Evolutionary conservation across 2,329 filamentous ascomycete species (phyloP).

Genomic region (Sphaerostilbella broomeana): DNA sequence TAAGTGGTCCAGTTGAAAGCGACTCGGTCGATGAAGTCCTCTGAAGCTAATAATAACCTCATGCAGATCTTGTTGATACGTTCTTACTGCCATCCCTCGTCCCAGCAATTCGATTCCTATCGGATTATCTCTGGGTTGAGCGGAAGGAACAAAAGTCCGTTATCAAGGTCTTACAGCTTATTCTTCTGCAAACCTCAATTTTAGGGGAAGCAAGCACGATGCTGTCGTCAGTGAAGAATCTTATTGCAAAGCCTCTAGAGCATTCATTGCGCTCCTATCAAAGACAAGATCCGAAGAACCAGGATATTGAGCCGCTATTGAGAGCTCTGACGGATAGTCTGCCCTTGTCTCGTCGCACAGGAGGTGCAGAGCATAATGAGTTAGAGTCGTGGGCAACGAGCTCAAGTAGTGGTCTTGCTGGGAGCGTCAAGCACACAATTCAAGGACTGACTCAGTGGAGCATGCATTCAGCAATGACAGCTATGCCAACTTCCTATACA

Average conservation of each 20-base stretch:
- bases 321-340: conserved; percentile 56
- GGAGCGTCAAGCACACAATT: conserved; percentile 54
- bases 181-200: conserved; percentile 63
- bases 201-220: conserved; percentile 65
- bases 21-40: too few species aligned
- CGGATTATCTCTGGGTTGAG: conserved; percentile 62
- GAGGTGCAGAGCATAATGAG: conserved; percentile 57
- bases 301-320: conserved; percentile 63
- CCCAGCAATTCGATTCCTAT: conserved; percentile 64
- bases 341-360: conserved; percentile 53
- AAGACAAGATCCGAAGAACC: conserved; percentile 57
- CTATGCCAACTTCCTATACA: conserved; percentile 60
- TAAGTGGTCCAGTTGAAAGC: too few species aligned
- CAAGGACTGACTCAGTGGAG: conserved; percentile 62
- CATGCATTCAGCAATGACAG: conserved; percentile 46
- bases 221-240: conserved; percentile 64
- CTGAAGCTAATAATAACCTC: too few species aligned
- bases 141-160: conserved; percentile 60
- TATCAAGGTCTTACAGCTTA: conserved; percentile 64
- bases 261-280: conserved; percentile 61
- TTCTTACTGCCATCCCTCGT: conserved; percentile 75
- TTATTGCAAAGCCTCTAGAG: conserved; percentile 63
- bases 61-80: conserved; percentile 64
- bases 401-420: conserved; percentile 48
- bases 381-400: conserved; percentile 60